Evolutionary conservation across 2,329 filamentous ascomycete species (phyloP).

Genomic region (Penicillium polonicum): DNA sequence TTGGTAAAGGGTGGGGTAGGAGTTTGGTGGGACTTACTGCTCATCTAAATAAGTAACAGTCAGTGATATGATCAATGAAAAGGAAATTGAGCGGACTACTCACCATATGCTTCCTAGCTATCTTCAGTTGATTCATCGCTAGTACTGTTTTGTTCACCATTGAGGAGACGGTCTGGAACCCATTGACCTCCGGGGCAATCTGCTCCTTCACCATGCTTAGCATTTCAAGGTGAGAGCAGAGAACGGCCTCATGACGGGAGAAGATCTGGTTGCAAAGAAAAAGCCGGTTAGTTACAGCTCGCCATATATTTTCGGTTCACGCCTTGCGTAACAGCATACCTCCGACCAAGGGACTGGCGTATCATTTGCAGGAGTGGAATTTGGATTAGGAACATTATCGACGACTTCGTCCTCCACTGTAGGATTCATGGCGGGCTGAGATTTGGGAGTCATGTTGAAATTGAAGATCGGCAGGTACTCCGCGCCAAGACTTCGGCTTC

Average conservation of each 20-base stretch:
- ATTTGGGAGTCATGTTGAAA: constrained; percentile 5
- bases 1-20: not conserved
- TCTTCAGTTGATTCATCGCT: constrained; percentile 38
- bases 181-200: constrained; percentile 28
- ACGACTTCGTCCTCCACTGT: not conserved
- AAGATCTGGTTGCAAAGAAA: constrained; percentile 34
- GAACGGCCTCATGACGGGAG: constrained; percentile 40
- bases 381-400: not conserved
- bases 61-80: not conserved
- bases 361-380: not conserved
- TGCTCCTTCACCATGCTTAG: constrained; percentile 37
- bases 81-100: constrained; percentile 9
- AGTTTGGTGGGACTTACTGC: constrained; percentile 15
- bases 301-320: not conserved
- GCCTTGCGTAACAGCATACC: constrained; percentile 16
- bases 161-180: constrained; percentile 32
- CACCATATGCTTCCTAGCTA: constrained; percentile 39
- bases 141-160: constrained; percentile 43
- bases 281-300: not conserved
- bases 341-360: constrained; percentile 20
- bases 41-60: constrained; percentile 12
- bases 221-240: constrained; percentile 42
- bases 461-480: constrained; percentile 24
- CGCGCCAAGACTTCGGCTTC: constrained; percentile 20
- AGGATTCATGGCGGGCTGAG: constrained; percentile 9